Evolutionary conservation across 2,329 filamentous ascomycete species (phyloP).

Genomic region (Beauveria asiatica): DNA sequence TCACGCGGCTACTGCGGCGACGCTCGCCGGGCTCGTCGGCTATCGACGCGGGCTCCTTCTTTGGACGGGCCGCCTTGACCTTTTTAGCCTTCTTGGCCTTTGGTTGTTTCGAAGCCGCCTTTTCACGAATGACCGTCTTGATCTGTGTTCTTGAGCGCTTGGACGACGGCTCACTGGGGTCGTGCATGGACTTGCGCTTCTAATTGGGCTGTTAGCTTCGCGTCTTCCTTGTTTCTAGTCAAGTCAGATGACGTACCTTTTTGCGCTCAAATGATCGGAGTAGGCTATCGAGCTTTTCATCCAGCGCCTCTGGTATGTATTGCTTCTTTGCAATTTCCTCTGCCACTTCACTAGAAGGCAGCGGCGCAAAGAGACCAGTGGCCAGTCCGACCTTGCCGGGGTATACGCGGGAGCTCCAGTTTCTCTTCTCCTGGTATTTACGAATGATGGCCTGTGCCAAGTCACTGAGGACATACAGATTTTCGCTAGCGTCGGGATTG

Average conservation of each 20-base stretch:
- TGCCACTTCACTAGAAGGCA: constrained; percentile 69
- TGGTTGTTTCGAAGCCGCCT: constrained; percentile 19
- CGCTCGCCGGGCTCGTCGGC: constrained; percentile 36
- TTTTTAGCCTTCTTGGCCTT: constrained; percentile 25
- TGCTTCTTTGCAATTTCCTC: constrained; percentile 81
- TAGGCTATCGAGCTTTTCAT: constrained; percentile 65
- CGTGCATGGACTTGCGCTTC: constrained; percentile 50
- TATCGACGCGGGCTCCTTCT: constrained; percentile 20
- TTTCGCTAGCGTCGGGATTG: constrained; percentile 56
- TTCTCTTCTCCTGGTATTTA: constrained; percentile 76
- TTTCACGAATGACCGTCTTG: constrained; percentile 29
- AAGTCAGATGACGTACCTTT: constrained; percentile 39
- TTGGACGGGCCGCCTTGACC: constrained; percentile 20
- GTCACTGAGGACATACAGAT: constrained; percentile 81
- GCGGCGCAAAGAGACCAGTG: constrained; percentile 63
- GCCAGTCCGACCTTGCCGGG: constrained; percentile 75
- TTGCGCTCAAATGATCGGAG: constrained; percentile 61
- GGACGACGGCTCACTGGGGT: constrained; percentile 36
- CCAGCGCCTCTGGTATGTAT: constrained; percentile 69
- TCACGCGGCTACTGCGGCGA: constrained; percentile 46
- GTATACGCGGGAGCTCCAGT: constrained; percentile 79
- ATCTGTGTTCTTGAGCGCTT: constrained; percentile 30
- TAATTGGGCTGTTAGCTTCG: constrained; percentile 24
- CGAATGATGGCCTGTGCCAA: constrained; percentile 74
- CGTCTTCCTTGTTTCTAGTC: not conserved